A percentile compares a stretch with the other conserved stretches of the same genome.
Evolutionary conservation across 2,329 filamentous ascomycete species (phyloP).

Genomic region (Cytospora paraplurivora): DNA sequence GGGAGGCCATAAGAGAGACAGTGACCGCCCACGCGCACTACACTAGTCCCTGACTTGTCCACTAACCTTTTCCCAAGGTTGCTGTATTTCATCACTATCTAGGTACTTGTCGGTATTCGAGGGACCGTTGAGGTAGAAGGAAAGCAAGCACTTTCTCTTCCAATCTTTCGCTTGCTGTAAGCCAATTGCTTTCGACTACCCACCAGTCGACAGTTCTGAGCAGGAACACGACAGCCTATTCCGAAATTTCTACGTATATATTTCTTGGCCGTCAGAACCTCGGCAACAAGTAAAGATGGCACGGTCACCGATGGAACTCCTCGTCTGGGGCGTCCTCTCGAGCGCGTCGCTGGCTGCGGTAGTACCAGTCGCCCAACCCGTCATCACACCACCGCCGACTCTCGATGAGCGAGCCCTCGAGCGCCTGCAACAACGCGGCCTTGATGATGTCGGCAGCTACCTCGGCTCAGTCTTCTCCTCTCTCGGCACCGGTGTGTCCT

Average conservation of each 20-base stretch:
- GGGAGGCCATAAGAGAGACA: background rate
- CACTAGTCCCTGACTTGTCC: background rate
- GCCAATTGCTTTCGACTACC: background rate
- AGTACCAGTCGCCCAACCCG: slow-evolving; percentile 30
- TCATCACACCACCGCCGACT: slow-evolving; percentile 34
- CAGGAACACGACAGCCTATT: background rate
- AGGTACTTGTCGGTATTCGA: background rate
- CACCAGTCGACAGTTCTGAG: background rate
- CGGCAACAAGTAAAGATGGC: slow-evolving; percentile 14
- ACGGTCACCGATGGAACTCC: slow-evolving; percentile 9
- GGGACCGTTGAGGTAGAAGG: background rate
- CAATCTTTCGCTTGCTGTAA: background rate
- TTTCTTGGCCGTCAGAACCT: background rate
- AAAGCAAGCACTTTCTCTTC: background rate
- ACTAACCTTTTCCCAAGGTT: background rate
- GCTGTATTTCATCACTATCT: background rate
- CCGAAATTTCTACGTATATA: background rate
- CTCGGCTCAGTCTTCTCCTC: slow-evolving; percentile 51
- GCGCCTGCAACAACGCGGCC: slow-evolving; percentile 27
- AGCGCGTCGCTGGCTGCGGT: slow-evolving; percentile 29
- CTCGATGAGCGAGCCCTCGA: slow-evolving; percentile 40
- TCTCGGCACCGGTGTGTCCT: slow-evolving; percentile 58
- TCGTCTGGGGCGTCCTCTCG: slow-evolving; percentile 21
- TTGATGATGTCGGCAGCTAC: slow-evolving; percentile 52
- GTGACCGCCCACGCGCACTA: background rate